Conservation (phyloP, 2,329 filamentous ascomycete species). For the Talaromyces albobiverticillius region DNA sequence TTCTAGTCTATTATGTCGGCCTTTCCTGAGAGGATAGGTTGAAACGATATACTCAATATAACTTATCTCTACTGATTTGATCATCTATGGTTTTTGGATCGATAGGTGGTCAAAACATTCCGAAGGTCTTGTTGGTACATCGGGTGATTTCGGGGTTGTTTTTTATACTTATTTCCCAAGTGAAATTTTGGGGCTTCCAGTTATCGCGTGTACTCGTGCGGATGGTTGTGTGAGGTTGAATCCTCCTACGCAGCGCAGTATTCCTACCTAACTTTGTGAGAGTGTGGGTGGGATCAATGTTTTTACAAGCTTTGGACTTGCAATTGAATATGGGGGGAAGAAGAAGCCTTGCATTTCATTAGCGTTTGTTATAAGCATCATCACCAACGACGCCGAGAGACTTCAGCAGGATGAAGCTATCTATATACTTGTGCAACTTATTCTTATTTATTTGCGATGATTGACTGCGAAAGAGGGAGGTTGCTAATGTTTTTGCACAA, state of each 20-base stretch:
- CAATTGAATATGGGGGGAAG: constrained; percentile 5
- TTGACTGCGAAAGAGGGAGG: not conserved
- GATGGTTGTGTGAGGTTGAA: not conserved
- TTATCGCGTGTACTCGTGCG: not conserved
- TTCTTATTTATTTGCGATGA: not conserved
- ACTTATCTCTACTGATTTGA: not conserved
- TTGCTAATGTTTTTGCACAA: not conserved
- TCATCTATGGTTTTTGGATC: not conserved
- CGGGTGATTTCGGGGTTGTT: not conserved
- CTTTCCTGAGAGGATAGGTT: not conserved
- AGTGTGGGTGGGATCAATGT: not conserved
- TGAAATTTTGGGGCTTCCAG: not conserved
- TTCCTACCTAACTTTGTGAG: not conserved
- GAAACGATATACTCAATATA: not conserved
- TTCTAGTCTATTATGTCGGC: not conserved
- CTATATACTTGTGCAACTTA: constrained; percentile 3
- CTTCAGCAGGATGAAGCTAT: constrained; percentile 1
- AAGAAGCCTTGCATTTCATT: constrained; percentile 10
- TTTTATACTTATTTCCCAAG: not conserved
- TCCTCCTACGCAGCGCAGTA: not conserved
- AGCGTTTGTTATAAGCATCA: constrained; percentile 11
- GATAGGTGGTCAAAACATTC: not conserved
- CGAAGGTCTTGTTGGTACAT: not conserved
- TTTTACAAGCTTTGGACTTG: constrained; percentile 12
- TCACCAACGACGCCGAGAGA: constrained; percentile 3